These are phyloP conservation scores for Colletotrichum lentis DNA, from an alignment of 2,329 filamentous ascomycete species.

Conservation along the genomic window DNA sequence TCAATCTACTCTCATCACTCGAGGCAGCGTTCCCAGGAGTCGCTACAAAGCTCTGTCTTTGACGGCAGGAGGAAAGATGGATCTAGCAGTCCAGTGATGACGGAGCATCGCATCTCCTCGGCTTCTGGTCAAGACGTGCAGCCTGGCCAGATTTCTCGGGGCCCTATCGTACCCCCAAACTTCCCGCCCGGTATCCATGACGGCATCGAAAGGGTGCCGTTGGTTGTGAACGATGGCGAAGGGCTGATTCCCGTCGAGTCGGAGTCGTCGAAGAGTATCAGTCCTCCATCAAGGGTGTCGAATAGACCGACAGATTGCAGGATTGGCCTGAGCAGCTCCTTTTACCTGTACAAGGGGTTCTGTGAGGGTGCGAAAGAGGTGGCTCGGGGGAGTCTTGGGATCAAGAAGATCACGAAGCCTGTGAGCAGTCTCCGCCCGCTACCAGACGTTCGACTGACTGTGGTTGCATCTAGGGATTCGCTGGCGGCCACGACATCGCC, in stretches of 20 bases:
- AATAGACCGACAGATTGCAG: conserved; percentile 48
- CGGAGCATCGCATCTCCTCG: conserved; percentile 38
- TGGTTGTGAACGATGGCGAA: conserved; percentile 41
- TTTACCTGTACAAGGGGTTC: conserved; percentile 62
- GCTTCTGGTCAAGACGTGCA: conserved; percentile 34
- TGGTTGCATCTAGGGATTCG: conserved; percentile 50
- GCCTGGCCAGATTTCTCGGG: conserved; percentile 6
- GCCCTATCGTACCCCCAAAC: conserved; percentile 20
- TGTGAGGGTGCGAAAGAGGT: conserved; percentile 63
- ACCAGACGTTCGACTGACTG: neutral
- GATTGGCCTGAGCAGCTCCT: conserved; percentile 58
- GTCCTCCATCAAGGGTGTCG: conserved; percentile 34
- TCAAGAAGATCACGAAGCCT: conserved; percentile 60
- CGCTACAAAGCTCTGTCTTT: conserved; percentile 49
- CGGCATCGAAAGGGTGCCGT: conserved; percentile 30
- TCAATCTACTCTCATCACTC: conserved; percentile 40
- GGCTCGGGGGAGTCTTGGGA: conserved; percentile 57
- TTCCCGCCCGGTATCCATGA: conserved; percentile 32
- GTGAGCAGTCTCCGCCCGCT: conserved; percentile 44
- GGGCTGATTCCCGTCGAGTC: conserved; percentile 50
- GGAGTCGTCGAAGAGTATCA: conserved; percentile 39
- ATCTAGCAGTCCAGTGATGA: conserved; percentile 38
- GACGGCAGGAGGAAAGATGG: conserved; percentile 45
- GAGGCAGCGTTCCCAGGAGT: conserved; percentile 48
- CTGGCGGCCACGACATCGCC: conserved; percentile 54